A percentile compares a stretch with the other conserved stretches of the same genome.
phyloP scores from a whole-genome alignment of 345 rosid species.

The Eucalyptus shirleyi region DNA sequence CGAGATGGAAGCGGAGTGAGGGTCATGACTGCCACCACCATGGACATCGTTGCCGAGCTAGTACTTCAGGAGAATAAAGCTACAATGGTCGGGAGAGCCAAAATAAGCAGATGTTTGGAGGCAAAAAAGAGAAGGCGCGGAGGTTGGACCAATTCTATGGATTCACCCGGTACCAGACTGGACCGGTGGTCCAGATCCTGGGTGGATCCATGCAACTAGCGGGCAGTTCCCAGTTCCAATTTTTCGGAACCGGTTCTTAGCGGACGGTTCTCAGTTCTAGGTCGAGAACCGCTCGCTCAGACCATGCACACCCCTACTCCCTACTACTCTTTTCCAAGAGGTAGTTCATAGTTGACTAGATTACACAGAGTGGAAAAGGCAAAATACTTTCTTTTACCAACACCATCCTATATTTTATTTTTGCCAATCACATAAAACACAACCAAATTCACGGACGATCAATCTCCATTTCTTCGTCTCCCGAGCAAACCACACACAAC shows the following conservation, averaged over 20 bases:
- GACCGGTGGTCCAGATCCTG: no score
- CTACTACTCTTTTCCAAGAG: not conserved
- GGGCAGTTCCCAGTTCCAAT: accelerated
- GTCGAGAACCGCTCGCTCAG: accelerated
- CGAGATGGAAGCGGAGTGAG: no score
- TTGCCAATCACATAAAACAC: not conserved
- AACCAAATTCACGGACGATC: not conserved
- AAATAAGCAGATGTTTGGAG: no score
- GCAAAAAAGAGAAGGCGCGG: accelerated
- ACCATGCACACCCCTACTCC: no score
- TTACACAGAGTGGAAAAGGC: not conserved
- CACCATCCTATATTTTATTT: not conserved
- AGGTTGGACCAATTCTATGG: no score
- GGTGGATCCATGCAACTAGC: no score
- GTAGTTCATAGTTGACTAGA: not conserved
- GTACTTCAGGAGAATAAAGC: no score
- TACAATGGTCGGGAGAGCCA: no score
- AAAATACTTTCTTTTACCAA: not conserved
- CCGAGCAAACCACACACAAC: not conserved
- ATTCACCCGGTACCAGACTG: accelerated
- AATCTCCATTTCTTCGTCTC: not conserved
- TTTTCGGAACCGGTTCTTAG: no score
- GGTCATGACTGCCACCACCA: no score
- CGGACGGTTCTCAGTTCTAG: no score
- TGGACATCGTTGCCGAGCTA: no score